Evolutionary conservation across 2,329 filamentous ascomycete species (phyloP).

Genomic region (Cytospora chrysosperma): DNA sequence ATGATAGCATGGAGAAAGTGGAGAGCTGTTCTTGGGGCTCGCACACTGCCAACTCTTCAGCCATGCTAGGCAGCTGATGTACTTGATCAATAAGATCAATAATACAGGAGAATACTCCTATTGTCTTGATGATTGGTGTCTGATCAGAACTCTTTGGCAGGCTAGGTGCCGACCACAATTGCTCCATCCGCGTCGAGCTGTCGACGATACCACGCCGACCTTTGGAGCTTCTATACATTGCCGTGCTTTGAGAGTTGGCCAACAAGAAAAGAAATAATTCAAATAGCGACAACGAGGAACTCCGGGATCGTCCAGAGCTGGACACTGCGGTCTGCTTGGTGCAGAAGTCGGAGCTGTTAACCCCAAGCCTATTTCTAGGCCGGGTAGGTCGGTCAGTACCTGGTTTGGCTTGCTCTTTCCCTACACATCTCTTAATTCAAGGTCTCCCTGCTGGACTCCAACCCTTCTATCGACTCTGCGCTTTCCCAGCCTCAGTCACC

Average conservation of each 20-base stretch:
- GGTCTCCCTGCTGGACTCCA: background rate
- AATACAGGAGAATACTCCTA: background rate
- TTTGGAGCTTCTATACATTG: background rate
- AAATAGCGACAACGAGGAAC: background rate
- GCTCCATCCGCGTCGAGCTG: background rate
- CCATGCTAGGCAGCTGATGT: background rate
- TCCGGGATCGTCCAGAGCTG: background rate
- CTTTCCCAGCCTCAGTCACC: background rate
- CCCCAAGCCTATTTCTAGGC: conserved; percentile 17
- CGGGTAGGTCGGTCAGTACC: conserved; percentile 14
- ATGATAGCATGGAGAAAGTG: conserved; percentile 12
- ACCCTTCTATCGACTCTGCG: background rate
- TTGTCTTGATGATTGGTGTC: conserved; percentile 10
- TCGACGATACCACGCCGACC: background rate
- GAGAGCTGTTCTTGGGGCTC: conserved; percentile 7
- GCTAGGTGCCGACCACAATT: conserved; percentile 6
- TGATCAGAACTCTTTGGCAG: conserved; percentile 13
- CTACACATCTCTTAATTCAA: background rate
- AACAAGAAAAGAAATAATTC: background rate
- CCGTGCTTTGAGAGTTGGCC: background rate
- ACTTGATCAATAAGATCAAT: background rate
- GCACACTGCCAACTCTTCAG: background rate
- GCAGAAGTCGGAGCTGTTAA: background rate
- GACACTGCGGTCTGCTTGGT: conserved; percentile 7
- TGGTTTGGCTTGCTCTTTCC: conserved; percentile 7